phyloP scores from a whole-genome alignment of 495 filamentous ascomycete genomes.

The Usnea hakonensis region DNA sequence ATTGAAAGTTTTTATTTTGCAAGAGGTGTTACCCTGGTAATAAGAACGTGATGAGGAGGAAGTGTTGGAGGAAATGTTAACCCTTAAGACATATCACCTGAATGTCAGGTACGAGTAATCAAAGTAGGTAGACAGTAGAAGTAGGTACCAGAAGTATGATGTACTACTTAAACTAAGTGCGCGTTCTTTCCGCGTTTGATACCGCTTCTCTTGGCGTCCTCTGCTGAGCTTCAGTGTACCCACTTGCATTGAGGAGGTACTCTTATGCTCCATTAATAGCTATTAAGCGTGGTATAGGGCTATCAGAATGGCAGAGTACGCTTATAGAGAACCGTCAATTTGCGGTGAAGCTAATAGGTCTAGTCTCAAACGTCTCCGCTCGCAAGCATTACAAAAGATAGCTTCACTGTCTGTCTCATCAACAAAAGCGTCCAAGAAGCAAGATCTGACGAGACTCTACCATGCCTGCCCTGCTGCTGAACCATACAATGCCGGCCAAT shows the following conservation, averaged over 20 bases:
- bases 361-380: conserved; percentile 10
- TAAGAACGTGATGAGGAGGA: too few relatives aligned
- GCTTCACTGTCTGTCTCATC: conserved; percentile 53
- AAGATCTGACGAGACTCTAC: conserved; percentile 58
- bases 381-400: conserved; percentile 64
- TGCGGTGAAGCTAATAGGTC: not conserved
- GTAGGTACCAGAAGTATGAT: too few relatives aligned
- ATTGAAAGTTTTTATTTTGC: too few relatives aligned
- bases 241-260: too few relatives aligned
- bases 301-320: conserved; percentile 10
- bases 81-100: too few relatives aligned
- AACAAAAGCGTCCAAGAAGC: conserved; percentile 44
- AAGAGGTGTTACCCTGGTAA: too few relatives aligned
- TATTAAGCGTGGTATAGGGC: not conserved
- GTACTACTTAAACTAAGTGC: too few relatives aligned
- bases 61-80: too few relatives aligned
- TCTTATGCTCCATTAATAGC: not conserved
- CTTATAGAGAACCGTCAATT: not conserved
- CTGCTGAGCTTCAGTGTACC: not conserved
- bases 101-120: too few relatives aligned
- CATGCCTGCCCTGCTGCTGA: conserved; percentile 40
- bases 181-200: too few relatives aligned
- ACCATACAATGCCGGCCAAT: conserved; percentile 28
- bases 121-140: too few relatives aligned
- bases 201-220: not conserved